These are phyloP conservation scores for Backusella sp. DNA, from an alignment of 192 early-diverging fungal species.

Conservation along the genomic window DNA sequence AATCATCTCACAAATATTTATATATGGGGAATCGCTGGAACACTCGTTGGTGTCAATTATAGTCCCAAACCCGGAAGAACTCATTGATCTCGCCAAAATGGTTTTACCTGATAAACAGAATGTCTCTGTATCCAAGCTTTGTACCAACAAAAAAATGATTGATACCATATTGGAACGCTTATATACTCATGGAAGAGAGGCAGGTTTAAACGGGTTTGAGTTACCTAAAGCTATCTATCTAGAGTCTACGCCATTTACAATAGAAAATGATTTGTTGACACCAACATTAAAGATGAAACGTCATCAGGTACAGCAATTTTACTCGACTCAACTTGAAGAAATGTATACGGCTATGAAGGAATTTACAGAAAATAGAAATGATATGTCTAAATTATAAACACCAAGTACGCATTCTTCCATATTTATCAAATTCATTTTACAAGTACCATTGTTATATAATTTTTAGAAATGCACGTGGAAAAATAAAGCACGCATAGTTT, in stretches of 20 bases:
- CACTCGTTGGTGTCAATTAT: constrained; percentile 72
- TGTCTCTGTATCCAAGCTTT: constrained; percentile 51
- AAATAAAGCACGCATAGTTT: background rate
- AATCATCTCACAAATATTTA: constrained; percentile 66
- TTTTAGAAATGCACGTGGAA: background rate
- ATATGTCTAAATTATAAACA: background rate
- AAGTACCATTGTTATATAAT: background rate
- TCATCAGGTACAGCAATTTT: constrained; percentile 67
- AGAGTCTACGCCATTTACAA: constrained; percentile 59
- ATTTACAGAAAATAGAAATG: background rate
- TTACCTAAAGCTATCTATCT: constrained; percentile 62
- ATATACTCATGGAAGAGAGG: constrained; percentile 48
- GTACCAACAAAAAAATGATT: constrained; percentile 51
- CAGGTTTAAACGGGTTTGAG: constrained; percentile 68
- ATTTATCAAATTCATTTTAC: background rate
- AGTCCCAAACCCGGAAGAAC: constrained; percentile 65
- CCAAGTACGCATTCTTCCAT: background rate
- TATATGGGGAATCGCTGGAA: constrained; percentile 80
- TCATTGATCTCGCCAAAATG: constrained; percentile 45
- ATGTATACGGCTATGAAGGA: constrained; percentile 53
- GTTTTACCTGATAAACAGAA: constrained; percentile 30
- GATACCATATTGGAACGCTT: constrained; percentile 49
- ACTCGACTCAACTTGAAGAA: constrained; percentile 56
- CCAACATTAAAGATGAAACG: constrained; percentile 88
- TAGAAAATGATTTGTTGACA: constrained; percentile 73